Conservation (phyloP, 192 early-diverging fungal genomes). For the Coemansia erecta region DNA sequence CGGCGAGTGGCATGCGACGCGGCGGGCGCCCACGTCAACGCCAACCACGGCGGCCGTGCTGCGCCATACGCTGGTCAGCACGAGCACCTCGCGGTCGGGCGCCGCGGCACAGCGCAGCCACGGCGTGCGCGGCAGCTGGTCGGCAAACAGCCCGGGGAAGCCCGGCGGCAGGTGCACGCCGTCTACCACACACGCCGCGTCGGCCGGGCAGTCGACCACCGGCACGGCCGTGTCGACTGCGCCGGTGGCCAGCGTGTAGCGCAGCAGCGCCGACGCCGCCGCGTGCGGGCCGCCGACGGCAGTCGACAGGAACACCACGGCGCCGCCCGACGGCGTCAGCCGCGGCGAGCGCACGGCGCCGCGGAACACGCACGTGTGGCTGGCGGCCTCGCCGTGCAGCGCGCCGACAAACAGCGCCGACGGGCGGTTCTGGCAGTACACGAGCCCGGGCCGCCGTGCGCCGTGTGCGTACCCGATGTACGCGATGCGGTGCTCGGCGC, state of each 20-base stretch:
- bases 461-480: slow-evolving; percentile 65
- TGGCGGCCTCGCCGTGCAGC: slow-evolving; percentile 25
- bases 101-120: slow-evolving; percentile 18
- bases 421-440: slow-evolving; percentile 67
- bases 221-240: slow-evolving; percentile 21
- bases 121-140: slow-evolving; percentile 50
- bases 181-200: slow-evolving; percentile 10
- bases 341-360: slow-evolving; percentile 62
- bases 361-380: slow-evolving; percentile 21
- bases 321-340: slow-evolving; percentile 52
- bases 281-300: slow-evolving; percentile 67
- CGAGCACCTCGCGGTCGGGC: slow-evolving; percentile 17
- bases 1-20: slow-evolving; percentile 56
- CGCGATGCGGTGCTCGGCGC: slow-evolving; percentile 42
- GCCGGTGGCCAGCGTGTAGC: slow-evolving; percentile 29
- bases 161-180: slow-evolving; percentile 35
- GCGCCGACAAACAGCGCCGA: slow-evolving; percentile 58
- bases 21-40: slow-evolving; percentile 50
- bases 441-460: slow-evolving; percentile 60
- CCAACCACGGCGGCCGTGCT: slow-evolving; percentile 38
- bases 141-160: slow-evolving; percentile 71
- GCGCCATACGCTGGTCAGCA: slow-evolving; percentile 43
- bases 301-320: slow-evolving; percentile 64
- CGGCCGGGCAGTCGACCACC: slow-evolving; percentile 14
- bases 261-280: slow-evolving; percentile 55